Evolutionary conservation across 2,329 filamentous ascomycete species (phyloP), one percentile per base, ranked within the genome.

Genomic region (Fusarium aywerte): DNA sequence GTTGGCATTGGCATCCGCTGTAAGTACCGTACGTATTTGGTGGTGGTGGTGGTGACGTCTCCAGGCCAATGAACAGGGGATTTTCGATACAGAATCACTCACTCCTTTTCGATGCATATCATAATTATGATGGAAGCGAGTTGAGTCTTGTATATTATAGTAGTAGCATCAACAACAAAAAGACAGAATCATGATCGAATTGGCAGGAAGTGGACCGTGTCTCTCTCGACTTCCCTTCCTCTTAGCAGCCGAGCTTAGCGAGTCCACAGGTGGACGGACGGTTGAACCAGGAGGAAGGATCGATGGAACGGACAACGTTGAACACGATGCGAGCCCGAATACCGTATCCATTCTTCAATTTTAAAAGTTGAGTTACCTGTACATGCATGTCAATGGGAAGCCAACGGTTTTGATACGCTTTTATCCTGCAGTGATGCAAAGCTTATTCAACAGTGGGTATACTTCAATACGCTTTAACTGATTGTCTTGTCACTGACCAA

Each of bases 41-140:
- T 7, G 11, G 27, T 38, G 45, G 32, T 49, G 44, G 50, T 44
- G 65, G 53, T 43, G 57, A 63, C 44, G 61, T 58, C 38, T 67
- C 40, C 56, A 29, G 38, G 55, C 65, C 67, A 69, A 62, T 62
- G 52, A 62, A 33, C 51, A 62, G 49, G 64, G 64, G 59, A 57
- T 42, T 29, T 49, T 44, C 23, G 45, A 36, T 21, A 27, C 18
- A 44, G 29, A 32, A 27, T 50, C 33, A 20, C 43, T 50, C 33
- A 20, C 43, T 59, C 35, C 29, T 58, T 58, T 42, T 36, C 13
- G 27, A 40, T 40, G 29, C 42, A 64, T 25, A 52, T 58, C 44
- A 23, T 20, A 25, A 15, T 18, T 12, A 40, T 11, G 25, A 58
- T 27, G 18, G 23, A 39, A 11, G 8, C 20, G 5, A 23, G 18